These are phyloP conservation scores for Kodamaea jinghongensis DNA, from an alignment of 805 yeast genomes.

Conservation along the genomic window DNA sequence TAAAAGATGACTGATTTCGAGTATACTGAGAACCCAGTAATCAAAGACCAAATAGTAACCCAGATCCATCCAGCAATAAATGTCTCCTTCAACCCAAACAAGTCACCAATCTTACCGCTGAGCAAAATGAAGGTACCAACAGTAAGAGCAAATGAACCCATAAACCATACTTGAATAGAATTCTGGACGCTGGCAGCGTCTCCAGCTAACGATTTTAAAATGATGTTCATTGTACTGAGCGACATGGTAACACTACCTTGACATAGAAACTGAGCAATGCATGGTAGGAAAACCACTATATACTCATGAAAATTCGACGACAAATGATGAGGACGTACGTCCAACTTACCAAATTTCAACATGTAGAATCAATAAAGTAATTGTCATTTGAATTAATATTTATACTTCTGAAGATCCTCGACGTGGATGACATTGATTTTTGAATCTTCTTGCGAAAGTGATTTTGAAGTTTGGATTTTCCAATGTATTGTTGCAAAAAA, in stretches of 20 bases:
- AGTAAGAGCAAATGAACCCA: constrained; percentile 68
- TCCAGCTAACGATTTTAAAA: constrained; percentile 24
- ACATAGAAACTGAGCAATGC: constrained; percentile 35
- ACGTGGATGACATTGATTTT: too few species aligned
- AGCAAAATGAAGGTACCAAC: constrained; percentile 70
- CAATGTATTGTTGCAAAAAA: too few species aligned
- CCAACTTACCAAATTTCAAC: constrained; percentile 1
- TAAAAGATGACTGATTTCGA: constrained; percentile 49
- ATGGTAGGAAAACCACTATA: constrained; percentile 19
- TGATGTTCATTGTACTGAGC: constrained; percentile 36
- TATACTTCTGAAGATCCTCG: too few species aligned
- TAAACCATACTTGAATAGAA: constrained; percentile 46
- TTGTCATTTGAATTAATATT: too few species aligned
- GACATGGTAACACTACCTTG: constrained; percentile 41
- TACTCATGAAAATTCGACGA: constrained; percentile 24
- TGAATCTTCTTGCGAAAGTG: too few species aligned
- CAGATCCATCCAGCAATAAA: constrained; percentile 55
- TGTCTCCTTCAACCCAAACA: constrained; percentile 60
- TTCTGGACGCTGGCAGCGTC: constrained; percentile 5
- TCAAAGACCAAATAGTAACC: constrained; percentile 54
- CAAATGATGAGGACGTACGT: constrained; percentile 16
- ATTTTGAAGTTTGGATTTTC: too few species aligned
- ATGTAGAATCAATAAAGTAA: too few species aligned
- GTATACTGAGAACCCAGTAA: constrained; percentile 58
- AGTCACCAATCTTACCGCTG: constrained; percentile 70